Evolutionary conservation across 2,329 filamentous ascomycete species (phyloP).

Genomic region (Stromatinia cepivora): DNA sequence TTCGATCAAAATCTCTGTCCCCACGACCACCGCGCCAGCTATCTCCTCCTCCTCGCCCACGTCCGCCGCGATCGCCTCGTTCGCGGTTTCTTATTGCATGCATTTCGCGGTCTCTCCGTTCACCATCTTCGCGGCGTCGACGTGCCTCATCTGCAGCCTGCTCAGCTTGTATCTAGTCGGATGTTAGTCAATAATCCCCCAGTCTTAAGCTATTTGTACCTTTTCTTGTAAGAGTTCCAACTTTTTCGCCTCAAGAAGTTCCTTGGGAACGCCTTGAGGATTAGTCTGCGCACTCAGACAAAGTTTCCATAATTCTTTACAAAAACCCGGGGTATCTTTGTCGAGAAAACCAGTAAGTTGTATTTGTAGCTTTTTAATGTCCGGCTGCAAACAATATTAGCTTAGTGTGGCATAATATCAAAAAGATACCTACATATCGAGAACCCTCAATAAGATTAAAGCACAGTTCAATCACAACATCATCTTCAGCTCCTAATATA

Average conservation of each 20-base stretch:
- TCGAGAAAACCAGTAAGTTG: constrained; percentile 93
- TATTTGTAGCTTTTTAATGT: constrained; percentile 94
- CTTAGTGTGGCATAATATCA: constrained; percentile 23
- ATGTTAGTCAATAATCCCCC: constrained; percentile 25
- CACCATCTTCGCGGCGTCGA: constrained; percentile 68
- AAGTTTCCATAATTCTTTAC: constrained; percentile 90
- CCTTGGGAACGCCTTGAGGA: constrained; percentile 88
- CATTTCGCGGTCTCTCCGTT: constrained; percentile 69
- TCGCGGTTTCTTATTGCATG: constrained; percentile 67
- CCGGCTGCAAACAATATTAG: constrained; percentile 61
- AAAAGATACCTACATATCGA: constrained; percentile 63
- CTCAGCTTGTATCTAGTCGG: constrained; percentile 73
- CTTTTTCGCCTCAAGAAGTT: constrained; percentile 95
- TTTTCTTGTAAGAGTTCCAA: constrained; percentile 92
- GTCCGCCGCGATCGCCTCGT: constrained; percentile 48
- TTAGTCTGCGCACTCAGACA: constrained; percentile 87
- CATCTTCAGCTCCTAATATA: constrained; percentile 89
- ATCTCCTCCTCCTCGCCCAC: constrained; percentile 48
- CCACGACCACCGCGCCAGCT: constrained; percentile 51
- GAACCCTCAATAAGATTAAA: constrained; percentile 70
- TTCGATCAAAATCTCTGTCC: constrained; percentile 48
- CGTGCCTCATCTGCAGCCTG: constrained; percentile 75
- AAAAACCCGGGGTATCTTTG: constrained; percentile 85
- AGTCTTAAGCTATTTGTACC: constrained; percentile 52
- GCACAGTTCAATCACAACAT: constrained; percentile 88